Base-by-base conservation (phyloP, 1,284 basidiomycete species). In the Tilletiaria anomala region DNA sequence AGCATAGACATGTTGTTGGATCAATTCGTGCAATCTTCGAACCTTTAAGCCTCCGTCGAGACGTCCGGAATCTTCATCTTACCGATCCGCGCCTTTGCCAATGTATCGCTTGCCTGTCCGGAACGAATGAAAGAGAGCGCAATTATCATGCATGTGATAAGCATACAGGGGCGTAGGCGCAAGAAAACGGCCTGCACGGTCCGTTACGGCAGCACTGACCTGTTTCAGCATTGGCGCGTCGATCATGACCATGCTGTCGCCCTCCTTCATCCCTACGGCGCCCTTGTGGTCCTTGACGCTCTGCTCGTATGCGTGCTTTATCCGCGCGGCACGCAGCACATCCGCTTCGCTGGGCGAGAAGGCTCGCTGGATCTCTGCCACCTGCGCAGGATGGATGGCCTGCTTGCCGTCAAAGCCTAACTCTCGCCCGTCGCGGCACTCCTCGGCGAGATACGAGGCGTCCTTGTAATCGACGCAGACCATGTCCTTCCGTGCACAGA, bases 391-490 rank as follows among this genome's bases (percentile, higher is more conserved):
- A 68, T 96, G 89, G 39, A 96, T 91, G 1, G 83, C 86, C 83
- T 93, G 88, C 35, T 67, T 67, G 6, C 62, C 65, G 36, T 65
- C 60, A 35, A 51, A 65, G 0, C 65, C 65, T 3, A 67, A 37
- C 41, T 51, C 32, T n/a, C 51, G 47, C 10, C 54, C 65, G 54
- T 91, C 85, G 44, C 74, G 68, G 42, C 81, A 83, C 65, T 93
- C 87, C 3, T 80, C 76, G 38, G 71, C 70, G 15, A 93, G 72
- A 50, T 78, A 77, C 4, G 75, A 73, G 3, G 71, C 58, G 60
- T 89, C 79, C 61, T 83, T 83, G 71, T 87, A 91, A 61, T 87
- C 80, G 26, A 89, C 78, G 64, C 87, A 91, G 1, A 91, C 85
- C 81, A 85, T 54, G n/a, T 53, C 51, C n/a, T n/a, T n/a, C n/a